Base-by-base conservation (phyloP, 1,284 basidiomycete species). In the Wallemia mellicola region DNA sequence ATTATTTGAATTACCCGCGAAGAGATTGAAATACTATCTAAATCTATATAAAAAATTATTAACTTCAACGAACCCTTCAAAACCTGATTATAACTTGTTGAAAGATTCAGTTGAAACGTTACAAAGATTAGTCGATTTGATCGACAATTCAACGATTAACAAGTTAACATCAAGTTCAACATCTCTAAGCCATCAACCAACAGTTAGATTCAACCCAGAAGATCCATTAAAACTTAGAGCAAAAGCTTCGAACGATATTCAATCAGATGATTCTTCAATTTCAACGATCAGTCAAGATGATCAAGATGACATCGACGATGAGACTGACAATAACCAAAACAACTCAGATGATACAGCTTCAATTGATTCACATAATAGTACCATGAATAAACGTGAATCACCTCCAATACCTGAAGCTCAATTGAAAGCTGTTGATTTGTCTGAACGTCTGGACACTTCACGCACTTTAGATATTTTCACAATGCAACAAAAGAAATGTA, bases 401-500 rank as follows among this genome's bases (percentile, higher is more conserved):
- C 17, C 30, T 1, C 57, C n/a, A n/a, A 15, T 57, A 25, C 28
- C 24, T 55, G 9, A 9, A 11, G 19, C 9, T 22, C 26, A 57
- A 14, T 15, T 17, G 5, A 11, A 57, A 27, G 28, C 28, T 9
- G 24, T 25, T 9, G 32, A 30, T 17, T 17, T 28, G 2, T 11
- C 38, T 5, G 3, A 48, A 17, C 38, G 38, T 48, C n/a, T 98
- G 54, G 78, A 82, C 59, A 82, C 86, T 0, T 77, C 82, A 56
- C 75, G 77, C 27, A 86, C 86, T 2, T 72, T 95, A 28, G 92
- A 99, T 69, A 81, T 99, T 57, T 99, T 99, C 69, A 86, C 86
- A 1, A 92, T 99, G 89, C 78, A 79, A 65, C 83, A 85, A 2
- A 91, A 91, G 87, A 77, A 78, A 72, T 89, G 94, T 64, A 83